Percentiles rank a stretch among this genome's conserved stretches.
Evolutionary conservation across 306 rosid species (phyloP).

Genomic region (Neltuma alba): DNA sequence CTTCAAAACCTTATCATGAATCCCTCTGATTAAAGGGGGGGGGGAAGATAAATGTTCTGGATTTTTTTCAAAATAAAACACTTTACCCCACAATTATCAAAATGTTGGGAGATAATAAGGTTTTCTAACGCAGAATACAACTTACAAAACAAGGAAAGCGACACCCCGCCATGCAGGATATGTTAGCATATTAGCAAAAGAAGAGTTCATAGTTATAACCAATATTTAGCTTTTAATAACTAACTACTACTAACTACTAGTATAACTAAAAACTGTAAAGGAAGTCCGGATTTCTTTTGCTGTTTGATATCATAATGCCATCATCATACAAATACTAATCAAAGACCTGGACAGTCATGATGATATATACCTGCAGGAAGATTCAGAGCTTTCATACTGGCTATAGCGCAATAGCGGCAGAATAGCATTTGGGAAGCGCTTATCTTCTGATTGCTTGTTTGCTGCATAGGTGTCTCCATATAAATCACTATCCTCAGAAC

Average conservation of each 20-base stretch:
- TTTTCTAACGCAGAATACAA: not conserved
- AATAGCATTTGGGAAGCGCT: constrained; percentile 78
- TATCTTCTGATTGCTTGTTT: constrained; percentile 71
- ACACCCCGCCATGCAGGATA: not conserved
- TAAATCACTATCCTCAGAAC: constrained; percentile 59
- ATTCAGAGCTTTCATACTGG: constrained; percentile 98
- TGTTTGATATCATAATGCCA: constrained; percentile 5
- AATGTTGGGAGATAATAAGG: not conserved
- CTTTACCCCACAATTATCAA: not conserved
- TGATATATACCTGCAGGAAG: constrained; percentile 82
- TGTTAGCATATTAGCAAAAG: not conserved
- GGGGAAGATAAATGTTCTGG: not conserved
- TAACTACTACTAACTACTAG: not conserved
- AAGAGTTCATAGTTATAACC: not conserved
- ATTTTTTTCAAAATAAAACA: not conserved
- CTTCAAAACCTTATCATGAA: not conserved
- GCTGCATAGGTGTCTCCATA: constrained; percentile 57
- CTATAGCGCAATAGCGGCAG: constrained; percentile 78
- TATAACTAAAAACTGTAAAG: not conserved
- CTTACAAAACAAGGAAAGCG: not conserved
- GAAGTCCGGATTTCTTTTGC: not conserved
- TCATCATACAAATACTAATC: constrained; percentile 20
- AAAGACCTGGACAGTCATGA: constrained; percentile 33
- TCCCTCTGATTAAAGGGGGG: not conserved
- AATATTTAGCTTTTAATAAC: not conserved